Percentiles rank a stretch among this genome's conserved stretches.
phyloP scores from a whole-genome alignment of 805 yeast species.

The Ogataea haglerorum region DNA sequence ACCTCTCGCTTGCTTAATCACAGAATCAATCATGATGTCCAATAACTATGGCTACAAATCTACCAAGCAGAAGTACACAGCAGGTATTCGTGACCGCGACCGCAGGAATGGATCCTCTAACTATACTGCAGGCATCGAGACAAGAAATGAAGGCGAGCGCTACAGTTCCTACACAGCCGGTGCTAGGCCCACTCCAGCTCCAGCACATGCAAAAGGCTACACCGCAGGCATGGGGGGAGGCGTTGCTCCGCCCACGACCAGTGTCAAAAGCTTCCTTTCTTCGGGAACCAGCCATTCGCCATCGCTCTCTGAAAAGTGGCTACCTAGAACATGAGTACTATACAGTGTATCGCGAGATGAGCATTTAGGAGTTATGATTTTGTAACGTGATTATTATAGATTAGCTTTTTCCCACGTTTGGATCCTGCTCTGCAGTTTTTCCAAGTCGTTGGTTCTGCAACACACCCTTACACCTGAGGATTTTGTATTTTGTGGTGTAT shows the following conservation, averaged over 20 bases:
- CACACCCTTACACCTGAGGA: conserved; percentile 1
- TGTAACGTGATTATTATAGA: neutral
- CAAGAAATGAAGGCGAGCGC: neutral
- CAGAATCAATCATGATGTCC: neutral
- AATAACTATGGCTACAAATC: too few relatives aligned
- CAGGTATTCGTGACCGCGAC: neutral
- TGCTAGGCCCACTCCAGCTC: neutral
- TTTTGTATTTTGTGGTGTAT: neutral
- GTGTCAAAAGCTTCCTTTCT: neutral
- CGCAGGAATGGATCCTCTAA: neutral
- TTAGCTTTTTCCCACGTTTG: neutral
- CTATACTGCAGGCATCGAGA: conserved; percentile 1
- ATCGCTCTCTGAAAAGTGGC: neutral
- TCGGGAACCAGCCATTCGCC: neutral
- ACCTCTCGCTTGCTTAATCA: neutral
- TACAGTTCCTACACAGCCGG: conserved; percentile 5
- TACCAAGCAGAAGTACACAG: neutral
- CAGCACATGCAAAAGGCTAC: conserved; percentile 9
- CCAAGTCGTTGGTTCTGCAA: neutral
- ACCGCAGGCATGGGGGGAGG: conserved; percentile 16
- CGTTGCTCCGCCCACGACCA: neutral
- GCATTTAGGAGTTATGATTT: neutral
- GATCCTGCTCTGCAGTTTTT: neutral
- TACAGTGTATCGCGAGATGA: neutral
- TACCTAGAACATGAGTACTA: neutral